Evolutionary conservation across 2,329 filamentous ascomycete species (phyloP).

Genomic region (Colletotrichum endophyticum): DNA sequence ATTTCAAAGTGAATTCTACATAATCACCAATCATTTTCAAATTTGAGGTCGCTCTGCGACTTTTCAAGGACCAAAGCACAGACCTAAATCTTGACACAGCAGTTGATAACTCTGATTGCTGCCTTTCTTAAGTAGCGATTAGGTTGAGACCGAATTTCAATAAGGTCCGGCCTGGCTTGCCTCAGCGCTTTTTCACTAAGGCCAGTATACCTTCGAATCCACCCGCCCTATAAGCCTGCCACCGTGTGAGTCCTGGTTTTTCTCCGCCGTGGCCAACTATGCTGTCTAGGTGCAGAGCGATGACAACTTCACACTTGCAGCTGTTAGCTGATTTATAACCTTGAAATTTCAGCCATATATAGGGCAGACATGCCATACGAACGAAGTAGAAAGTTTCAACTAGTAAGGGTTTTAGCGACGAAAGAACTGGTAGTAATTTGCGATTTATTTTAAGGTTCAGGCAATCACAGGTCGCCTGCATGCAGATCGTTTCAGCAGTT

Average conservation of each 20-base stretch:
- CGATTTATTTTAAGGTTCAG: background rate
- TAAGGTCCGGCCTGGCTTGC: background rate
- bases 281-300: background rate
- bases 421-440: background rate
- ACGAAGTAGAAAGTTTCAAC: background rate
- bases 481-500: background rate
- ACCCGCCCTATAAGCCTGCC: background rate
- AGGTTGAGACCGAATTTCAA: background rate
- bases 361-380: background rate
- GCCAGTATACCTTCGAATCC: background rate
- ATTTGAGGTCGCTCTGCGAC: background rate
- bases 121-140: background rate
- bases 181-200: background rate
- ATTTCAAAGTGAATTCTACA: background rate
- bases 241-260: background rate
- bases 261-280: background rate
- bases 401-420: background rate
- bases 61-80: background rate
- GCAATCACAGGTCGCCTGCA: background rate
- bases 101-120: background rate
- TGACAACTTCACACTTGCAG: background rate
- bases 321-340: background rate
- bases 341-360: background rate
- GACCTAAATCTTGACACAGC: background rate
- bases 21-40: background rate